Evolutionary conservation across 768 basidiomycete species (phyloP), one percentile per base, ranked within the genome.

Genomic region (Rhodosporidiobolus sp.): DNA sequence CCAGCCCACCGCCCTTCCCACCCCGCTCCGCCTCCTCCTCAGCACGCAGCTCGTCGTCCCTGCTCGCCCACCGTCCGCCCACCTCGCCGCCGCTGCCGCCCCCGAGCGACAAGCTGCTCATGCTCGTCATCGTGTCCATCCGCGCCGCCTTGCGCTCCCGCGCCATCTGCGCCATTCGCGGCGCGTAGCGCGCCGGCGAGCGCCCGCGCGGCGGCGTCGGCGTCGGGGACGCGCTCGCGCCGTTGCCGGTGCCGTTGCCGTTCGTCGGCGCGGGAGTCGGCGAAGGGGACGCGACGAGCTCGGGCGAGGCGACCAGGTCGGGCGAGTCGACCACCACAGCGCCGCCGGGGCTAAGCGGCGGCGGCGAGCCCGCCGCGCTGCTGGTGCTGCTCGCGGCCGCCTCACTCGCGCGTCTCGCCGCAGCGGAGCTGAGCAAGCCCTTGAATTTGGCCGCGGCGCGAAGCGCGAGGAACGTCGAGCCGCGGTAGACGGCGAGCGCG

Each of bases 401-500:
- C 49, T 35, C 30, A 22, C 65, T 63, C 48, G 65, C 65, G 2
- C 65, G 53, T 0, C 65, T 45, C 3, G 52, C 61, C 11, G 48
- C 35, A 9, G 63, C 70, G 16, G 35, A 48, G 4, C 35, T 67
- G 6, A 72, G 26, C 3, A 72, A 30, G 30, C 65, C 56, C 24
- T 72, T 72, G 62, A 72, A 72, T 43, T 67, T 70, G 20, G 72
- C 72, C 17, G 73, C 73, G 16, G 70, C 70, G 48, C 32, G 30
- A 19, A 72, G 50, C 24, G 70, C 70, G 49, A 75, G 62, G 59
- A 75, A 67, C 1, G 66, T 49, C 2, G 16, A 32, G 16, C 65
- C 64, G 12, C 65, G 57, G n/a, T 55, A 68, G 22, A 50, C 48
- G 12, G 55, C 61, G 32, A 75, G 54, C 12, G 74, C 70, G 66